Base-by-base conservation (phyloP, 495 filamentous ascomycete species). In the Annulohypoxylon maeteangense region DNA sequence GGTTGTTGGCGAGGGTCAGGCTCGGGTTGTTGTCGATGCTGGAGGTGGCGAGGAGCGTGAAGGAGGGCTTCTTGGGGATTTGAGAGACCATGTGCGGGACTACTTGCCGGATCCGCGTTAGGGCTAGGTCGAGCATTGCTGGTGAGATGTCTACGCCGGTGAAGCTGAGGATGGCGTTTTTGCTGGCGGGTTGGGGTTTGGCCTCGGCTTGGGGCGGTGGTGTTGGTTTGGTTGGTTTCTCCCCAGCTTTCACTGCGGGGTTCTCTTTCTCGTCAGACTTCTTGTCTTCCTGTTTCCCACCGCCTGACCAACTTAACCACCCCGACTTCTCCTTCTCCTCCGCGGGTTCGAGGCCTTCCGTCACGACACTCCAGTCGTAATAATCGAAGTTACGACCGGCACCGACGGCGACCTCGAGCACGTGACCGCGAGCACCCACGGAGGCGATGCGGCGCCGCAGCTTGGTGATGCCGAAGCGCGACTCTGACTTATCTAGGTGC, bases 341-440 rank as follows among this genome's bases (percentile, higher is more conserved):
- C 4, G 74, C 29, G 1, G 68, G 34, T 3, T 44, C 57, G 0
- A 72, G 58, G 18, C 69, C 70, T n/a, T 65, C 66, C 1, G 68
- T 70, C 0, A 83, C 56, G 29, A 68, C 75, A 57, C 74, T 75
- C 82, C 83, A 86, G 68, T 81, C 78, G 78, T 96, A 98, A 80
- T 89, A 97, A 22, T 85, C 81, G 31, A 92, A 75, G 75, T 98
- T 99, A 42, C 95, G 83, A 0, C 96, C 95, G n/a, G 96, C 97
- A 20, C 95, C 96, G 42, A 92, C 91, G 55, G 92, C 92, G 11
- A 94, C 89, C 78, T 99, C 96, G 18, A 97, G 84, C 4, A 98
- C 94, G 78, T 98, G 82, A 1, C 96, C 95, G 14, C 83, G 81
- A 7, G 89, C 93, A 53, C 67, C 59, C 59, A 85, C 78, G 16